Base-by-base conservation (phyloP, 371 early-diverging fungal species). In the Mucor ambiguus region DNA sequence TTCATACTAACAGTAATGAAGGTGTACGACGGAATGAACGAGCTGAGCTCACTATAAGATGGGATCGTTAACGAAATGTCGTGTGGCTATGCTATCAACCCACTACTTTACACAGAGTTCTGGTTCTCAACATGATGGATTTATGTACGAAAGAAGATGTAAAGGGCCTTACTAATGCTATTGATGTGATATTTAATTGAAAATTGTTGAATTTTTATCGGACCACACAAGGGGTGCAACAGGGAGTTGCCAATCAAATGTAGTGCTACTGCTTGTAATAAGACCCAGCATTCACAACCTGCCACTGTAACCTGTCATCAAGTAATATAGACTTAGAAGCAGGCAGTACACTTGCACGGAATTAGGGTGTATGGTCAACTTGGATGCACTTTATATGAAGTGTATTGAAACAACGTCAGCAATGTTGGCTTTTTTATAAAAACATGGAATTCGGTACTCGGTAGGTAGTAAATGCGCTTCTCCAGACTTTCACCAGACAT, bases 11-110 rank as follows among this genome's bases (percentile, higher is more conserved):
- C 58, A 33, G 24, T 18, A 58, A 41, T 35, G 61, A 48, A 18
- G 64, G 16, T 30, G 46, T 44, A 22, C 46, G 64, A 58, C 64
- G 57, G n/a, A 64, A 35, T 43, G 57, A 55, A 32, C 64, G 44
- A 10, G 58, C 49, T 43, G 64, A 58, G 30, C 58, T 64, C 16
- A 64, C n/a, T 58, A 41, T 35, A 52, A 16, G 5, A 22, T 52
- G 52, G 0, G 12, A 26, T 6, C 0, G 28, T 16, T 28, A 52
- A 12, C 28, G 28, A 26, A 26, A 26, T 8, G 16, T 52, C 28
- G 14, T n/a, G 18, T 29, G 5, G n/a, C 20, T 26, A 2, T 30
- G 20, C 0, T 30, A 32, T 33, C 3, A 9, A 33, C 33, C 14
- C 1, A 11, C 30, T 12, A 35, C 37, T 35, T 35, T 63, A 64